Conservation (phyloP, 306 rosid genomes). For the Cucurbita moschata region DNA sequence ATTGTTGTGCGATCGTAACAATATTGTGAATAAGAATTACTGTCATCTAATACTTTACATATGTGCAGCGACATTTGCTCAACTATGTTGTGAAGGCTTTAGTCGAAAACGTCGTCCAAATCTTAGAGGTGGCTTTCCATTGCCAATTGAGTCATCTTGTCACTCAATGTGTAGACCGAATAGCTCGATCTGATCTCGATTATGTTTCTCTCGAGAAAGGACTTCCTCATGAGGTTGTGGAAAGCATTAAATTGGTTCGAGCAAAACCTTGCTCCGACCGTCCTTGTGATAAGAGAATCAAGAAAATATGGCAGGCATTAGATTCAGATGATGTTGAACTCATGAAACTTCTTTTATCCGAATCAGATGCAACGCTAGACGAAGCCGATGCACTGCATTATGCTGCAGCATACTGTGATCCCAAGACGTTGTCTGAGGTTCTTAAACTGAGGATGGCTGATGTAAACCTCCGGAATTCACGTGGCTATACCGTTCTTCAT, state of each 20-base stretch:
- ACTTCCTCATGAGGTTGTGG: slow-evolving; percentile 27
- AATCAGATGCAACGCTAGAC: slow-evolving; percentile 24
- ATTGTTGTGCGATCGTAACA: too few species aligned
- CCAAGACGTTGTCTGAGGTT: slow-evolving; percentile 32
- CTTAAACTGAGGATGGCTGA: slow-evolving; percentile 25
- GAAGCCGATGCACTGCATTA: slow-evolving; percentile 38
- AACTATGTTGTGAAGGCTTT: slow-evolving; percentile 33
- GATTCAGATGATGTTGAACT: slow-evolving; percentile 39
- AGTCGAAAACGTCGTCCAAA: slow-evolving; percentile 32
- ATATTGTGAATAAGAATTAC: too few species aligned
- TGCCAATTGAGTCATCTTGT: slow-evolving; percentile 31
- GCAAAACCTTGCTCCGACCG: background rate
- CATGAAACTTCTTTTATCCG: slow-evolving; percentile 27
- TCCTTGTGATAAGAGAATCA: slow-evolving; percentile 27
- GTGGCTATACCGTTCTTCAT: slow-evolving; percentile 35
- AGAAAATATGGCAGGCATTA: slow-evolving; percentile 28
- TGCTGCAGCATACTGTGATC: slow-evolving; percentile 37
- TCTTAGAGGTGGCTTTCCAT: slow-evolving; percentile 24
- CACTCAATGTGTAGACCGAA: slow-evolving; percentile 20
- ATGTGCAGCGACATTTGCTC: slow-evolving; percentile 33
- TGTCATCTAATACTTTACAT: background rate
- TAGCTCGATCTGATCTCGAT: slow-evolving; percentile 34
- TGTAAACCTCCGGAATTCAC: slow-evolving; percentile 29
- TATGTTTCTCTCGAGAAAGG: slow-evolving; percentile 25
- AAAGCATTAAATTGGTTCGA: slow-evolving; percentile 21